These are phyloP conservation scores for Pleurotus pulmonarius DNA, from an alignment of 768 basidiomycete genomes.

Conservation along the genomic window DNA sequence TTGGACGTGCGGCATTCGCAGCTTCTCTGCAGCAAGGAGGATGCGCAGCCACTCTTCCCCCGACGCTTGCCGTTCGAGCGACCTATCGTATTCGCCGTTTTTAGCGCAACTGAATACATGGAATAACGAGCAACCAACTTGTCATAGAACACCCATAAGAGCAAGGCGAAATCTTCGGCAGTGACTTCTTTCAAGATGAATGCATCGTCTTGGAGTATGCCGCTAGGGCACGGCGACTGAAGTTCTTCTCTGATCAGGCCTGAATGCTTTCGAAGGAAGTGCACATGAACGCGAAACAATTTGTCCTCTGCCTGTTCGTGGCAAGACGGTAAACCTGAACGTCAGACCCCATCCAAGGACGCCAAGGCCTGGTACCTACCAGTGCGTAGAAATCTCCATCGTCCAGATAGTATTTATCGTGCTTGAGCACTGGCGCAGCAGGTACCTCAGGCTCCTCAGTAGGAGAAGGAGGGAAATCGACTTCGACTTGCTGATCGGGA, in stretches of 20 bases:
- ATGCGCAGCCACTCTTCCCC: neutral
- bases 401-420: neutral
- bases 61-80: neutral
- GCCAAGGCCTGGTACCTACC: neutral
- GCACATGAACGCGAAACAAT: neutral
- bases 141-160: neutral
- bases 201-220: no score
- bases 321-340: no score
- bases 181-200: no score
- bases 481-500: no score
- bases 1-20: neutral
- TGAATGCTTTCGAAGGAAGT: neutral
- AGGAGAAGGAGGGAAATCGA: no score
- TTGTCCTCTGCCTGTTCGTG: neutral
- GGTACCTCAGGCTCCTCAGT: no score
- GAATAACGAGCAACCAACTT: neutral
- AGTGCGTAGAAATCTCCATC: neutral
- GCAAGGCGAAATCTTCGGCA: no score
- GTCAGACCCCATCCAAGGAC: no score
- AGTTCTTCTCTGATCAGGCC: no score
- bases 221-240: no score
- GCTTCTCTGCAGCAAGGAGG: neutral
- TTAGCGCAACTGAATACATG: no score
- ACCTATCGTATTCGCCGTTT: neutral
- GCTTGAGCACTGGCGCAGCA: no score